Evolutionary conservation across 148 eudicot species (phyloP), one percentile per base, ranked within the genome.

Genomic region (Fagopyrum homotropicum): DNA sequence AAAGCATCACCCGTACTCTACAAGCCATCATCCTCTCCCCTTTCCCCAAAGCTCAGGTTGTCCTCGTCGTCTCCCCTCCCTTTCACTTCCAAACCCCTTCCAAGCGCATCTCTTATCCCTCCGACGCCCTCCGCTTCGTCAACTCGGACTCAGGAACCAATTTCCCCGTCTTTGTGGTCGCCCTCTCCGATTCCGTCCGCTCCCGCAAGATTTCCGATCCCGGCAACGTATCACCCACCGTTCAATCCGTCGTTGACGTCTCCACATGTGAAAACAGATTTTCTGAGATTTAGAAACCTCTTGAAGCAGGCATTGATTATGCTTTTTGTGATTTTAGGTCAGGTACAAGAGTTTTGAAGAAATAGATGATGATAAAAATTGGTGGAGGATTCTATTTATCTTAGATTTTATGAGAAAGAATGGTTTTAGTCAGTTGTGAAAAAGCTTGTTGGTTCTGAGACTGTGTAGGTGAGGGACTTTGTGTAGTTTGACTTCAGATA

Each of bases 401-500:
- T 85, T 93, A 72, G 97, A 92, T 57, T 89, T 95, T 84, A 87
- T 95, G 49, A 80, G 84, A 29, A 89, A 84, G 46, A 83, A 82
- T 73, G 89, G 88, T 63, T 81, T 92, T 74, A 90, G 54, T 83
- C 97, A 77, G 90, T 96, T 72, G 69, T 92, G 68, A 89, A 85
- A 75, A 88, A 61, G 87, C 79, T 90, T 83, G 76, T 84, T 81
- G 96, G 96, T 47, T 90, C 98, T 69, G 98, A 90, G 74, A 85
- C 92, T 51, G 93, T 95, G 57, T 93, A 89, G 80, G 93, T 91
- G 50, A 80, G 97, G 75, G 89, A 95, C 74, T 95, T 95, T 82
- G 98, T 95, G 73, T 89, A 88, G 84, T 90, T 85, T 84, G 97
- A 95, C 45, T 95, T 95, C 70, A 85, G 96, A 48, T 91, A 92